Percentiles rank a stretch among this genome's conserved stretches.
Conservation (phyloP, 257 asterid genomes). For the Anisodus acutangulus region DNA sequence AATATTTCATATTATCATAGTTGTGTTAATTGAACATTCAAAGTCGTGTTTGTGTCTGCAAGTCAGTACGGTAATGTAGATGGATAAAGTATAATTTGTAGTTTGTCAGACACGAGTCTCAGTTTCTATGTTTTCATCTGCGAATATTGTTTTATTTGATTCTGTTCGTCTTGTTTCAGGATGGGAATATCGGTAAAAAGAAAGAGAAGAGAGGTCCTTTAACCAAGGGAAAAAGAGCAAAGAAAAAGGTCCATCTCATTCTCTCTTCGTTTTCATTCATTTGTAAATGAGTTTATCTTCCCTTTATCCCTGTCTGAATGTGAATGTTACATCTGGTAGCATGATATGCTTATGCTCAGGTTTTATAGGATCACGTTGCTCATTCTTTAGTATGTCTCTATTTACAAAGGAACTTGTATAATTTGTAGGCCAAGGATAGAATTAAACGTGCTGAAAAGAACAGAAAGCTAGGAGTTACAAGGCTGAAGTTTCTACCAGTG, state of each 20-base stretch:
- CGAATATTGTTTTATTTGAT: slow-evolving; percentile 32
- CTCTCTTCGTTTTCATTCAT: not conserved
- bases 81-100: slow-evolving; percentile 26
- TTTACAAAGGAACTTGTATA: slow-evolving; percentile 24
- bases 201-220: slow-evolving; percentile 66
- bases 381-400: slow-evolving; percentile 30
- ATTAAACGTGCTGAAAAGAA: slow-evolving; percentile 78
- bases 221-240: slow-evolving; percentile 66
- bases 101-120: slow-evolving; percentile 7
- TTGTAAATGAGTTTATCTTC: slow-evolving; percentile 24
- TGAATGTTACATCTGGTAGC: slow-evolving; percentile 6
- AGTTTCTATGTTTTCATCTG: slow-evolving; percentile 11
- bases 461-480: slow-evolving; percentile 71
- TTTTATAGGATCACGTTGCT: slow-evolving; percentile 3
- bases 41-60: slow-evolving; percentile 12
- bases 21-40: not conserved
- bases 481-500: slow-evolving; percentile 73
- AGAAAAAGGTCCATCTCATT: slow-evolving; percentile 60
- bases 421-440: slow-evolving; percentile 69
- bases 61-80: not conserved
- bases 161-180: slow-evolving; percentile 53
- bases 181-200: slow-evolving; percentile 42
- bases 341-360: not conserved
- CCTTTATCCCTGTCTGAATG: slow-evolving; percentile 5
- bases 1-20: not conserved